Evolutionary conservation across 352 stramenopile genomes (phyloP).

Genomic region (Phytophthora chlamydospora): DNA sequence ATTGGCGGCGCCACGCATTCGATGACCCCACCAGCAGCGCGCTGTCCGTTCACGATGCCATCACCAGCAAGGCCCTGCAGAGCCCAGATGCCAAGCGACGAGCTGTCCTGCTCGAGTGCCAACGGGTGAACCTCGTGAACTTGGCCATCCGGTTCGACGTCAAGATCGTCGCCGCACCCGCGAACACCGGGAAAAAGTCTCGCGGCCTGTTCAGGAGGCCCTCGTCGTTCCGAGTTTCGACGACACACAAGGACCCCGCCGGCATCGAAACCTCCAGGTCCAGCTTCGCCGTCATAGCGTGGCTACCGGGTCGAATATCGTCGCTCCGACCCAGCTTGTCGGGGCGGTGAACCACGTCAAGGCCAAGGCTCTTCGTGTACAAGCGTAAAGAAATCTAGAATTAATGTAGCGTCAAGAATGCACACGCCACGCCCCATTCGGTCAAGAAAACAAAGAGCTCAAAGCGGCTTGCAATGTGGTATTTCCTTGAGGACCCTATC

Average conservation of each 20-base stretch:
- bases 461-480: constrained; percentile 31
- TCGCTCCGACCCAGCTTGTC: constrained; percentile 32
- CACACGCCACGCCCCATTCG: background rate
- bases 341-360: constrained; percentile 23
- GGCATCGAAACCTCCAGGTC: constrained; percentile 22
- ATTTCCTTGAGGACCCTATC: constrained; percentile 28
- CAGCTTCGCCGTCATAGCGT: constrained; percentile 41
- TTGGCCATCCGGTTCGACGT: constrained; percentile 61
- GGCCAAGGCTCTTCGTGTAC: constrained; percentile 7
- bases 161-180: constrained; percentile 28
- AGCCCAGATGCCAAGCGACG: constrained; percentile 20
- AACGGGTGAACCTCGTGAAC: constrained; percentile 33
- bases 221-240: constrained; percentile 21
- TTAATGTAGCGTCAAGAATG: constrained; percentile 29
- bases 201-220: constrained; percentile 18
- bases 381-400: constrained; percentile 16
- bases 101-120: constrained; percentile 28
- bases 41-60: constrained; percentile 36
- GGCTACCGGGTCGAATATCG: constrained; percentile 36
- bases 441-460: constrained; percentile 26
- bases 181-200: constrained; percentile 22
- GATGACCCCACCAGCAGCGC: constrained; percentile 49
- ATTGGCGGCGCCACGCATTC: constrained; percentile 75
- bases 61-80: constrained; percentile 25
- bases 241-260: constrained; percentile 15